These are phyloP conservation scores for Phytophthora fragariaefolia DNA, from an alignment of 352 stramenopile genomes.

Conservation along the genomic window DNA sequence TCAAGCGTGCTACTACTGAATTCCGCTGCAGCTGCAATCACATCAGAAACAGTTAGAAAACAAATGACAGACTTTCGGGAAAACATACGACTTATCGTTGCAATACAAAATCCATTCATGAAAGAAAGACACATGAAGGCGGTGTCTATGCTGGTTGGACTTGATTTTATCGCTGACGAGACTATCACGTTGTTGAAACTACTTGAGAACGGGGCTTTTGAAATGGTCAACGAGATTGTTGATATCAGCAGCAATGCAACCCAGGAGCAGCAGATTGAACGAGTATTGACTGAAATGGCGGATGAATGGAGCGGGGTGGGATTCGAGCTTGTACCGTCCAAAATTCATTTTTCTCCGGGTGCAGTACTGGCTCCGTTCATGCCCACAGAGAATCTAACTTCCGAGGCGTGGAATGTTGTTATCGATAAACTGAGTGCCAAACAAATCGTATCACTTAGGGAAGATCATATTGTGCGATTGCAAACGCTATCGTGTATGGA, in stretches of 20 bases:
- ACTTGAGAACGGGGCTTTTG: constrained; percentile 70
- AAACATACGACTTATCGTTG: constrained; percentile 64
- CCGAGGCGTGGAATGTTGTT: constrained; percentile 18
- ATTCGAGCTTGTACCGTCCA: constrained; percentile 52
- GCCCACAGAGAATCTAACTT: background rate
- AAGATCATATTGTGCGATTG: constrained; percentile 67
- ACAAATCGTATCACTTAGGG: constrained; percentile 52
- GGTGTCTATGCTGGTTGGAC: constrained; percentile 50
- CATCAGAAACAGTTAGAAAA: constrained; percentile 78
- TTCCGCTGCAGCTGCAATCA: constrained; percentile 63
- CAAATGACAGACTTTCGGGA: constrained; percentile 82
- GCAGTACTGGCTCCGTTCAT: constrained; percentile 14
- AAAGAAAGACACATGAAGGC: constrained; percentile 71
- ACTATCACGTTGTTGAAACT: constrained; percentile 74
- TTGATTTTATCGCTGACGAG: constrained; percentile 62
- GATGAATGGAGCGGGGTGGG: constrained; percentile 54
- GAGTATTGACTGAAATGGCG: constrained; percentile 50
- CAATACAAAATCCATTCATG: constrained; percentile 72
- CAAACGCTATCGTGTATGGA: constrained; percentile 57
- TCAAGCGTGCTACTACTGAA: constrained; percentile 66
- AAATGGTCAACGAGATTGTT: constrained; percentile 55
- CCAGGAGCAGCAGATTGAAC: constrained; percentile 70
- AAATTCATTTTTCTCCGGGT: constrained; percentile 11
- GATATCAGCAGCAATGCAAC: constrained; percentile 74
- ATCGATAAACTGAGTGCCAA: constrained; percentile 51